Base-by-base conservation (phyloP, 208 protist species). In the Acanthamoeba divionensis region DNA sequence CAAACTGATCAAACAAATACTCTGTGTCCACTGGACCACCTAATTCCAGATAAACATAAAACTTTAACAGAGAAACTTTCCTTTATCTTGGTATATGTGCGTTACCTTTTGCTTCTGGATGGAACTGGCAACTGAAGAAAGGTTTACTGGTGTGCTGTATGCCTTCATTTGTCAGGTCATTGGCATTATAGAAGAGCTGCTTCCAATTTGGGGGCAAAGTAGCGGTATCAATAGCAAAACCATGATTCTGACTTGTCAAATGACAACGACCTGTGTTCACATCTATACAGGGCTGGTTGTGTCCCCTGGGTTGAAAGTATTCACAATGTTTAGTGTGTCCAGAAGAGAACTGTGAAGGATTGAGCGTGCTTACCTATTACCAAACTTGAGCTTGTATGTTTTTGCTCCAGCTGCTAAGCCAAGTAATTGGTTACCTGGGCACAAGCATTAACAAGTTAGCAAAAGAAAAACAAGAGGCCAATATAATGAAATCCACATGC, bases 331-430 rank as follows among this genome's bases (percentile, higher is more conserved):
- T 24, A 57, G 18, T n/a, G 15, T 57, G 52, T n/a, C n/a, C 52
- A n/a, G 52, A 57, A 57, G 15, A 57, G 52, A 57, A n/a, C 52
- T 57, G 52, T 57, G n/a, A 57, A 57, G 52, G 15, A 57, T 15
- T n/a, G 52, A n/a, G n/a, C n/a, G n/a, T 57, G 26, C 4, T 12
- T 57, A 83, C 73, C 80, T 54, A 93, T 99, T 99, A 88, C 98
- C 98, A 93, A 98, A 99, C 91, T 98, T 98, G 96, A 99, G 97
- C 95, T 99, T 99, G 93, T 98, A 98, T 18, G 97, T 98, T n/a
- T 92, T 94, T 24, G 77, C 94, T 13, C 95, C 95, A 4, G 97
- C 96, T 0, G 98, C 98, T 47, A 98, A 94, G 44, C 95, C 96
- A 13, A 99, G 92, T 86, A 99, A 96, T 93, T 99, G 98, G 94